Percentiles rank a stretch among this genome's conserved stretches.
Conservation (phyloP, 345 rosid species). For the Pseudoturritis turrita region DNA sequence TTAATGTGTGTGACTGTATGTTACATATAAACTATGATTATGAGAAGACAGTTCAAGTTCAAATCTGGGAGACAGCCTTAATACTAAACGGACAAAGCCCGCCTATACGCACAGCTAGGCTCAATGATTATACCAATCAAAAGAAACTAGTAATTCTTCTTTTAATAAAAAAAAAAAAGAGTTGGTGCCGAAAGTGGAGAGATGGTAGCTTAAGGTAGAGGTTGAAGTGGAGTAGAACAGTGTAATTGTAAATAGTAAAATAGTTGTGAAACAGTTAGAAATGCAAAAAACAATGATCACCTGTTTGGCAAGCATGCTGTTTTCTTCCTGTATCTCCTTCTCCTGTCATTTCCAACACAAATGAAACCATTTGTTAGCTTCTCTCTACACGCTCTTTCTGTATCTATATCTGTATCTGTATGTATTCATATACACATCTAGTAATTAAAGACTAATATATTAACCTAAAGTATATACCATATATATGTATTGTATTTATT, state of each 20-base stretch:
- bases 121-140: constrained; percentile 25
- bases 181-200: constrained; percentile 28
- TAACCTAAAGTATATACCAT: too few species aligned
- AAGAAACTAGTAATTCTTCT: neutral
- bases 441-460: too few species aligned
- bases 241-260: constrained; percentile 4
- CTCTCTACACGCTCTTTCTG: neutral
- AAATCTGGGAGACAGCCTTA: constrained; percentile 30
- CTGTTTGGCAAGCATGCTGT: constrained; percentile 63
- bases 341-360: constrained; percentile 44
- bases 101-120: constrained; percentile 13
- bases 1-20: neutral
- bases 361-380: neutral
- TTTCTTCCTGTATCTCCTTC: constrained; percentile 60
- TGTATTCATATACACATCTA: neutral
- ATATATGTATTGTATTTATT: neutral
- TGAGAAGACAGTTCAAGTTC: constrained; percentile 15
- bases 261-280: constrained; percentile 15
- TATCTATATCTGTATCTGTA: neutral
- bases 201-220: constrained; percentile 15
- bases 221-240: constrained; percentile 26
- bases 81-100: constrained; percentile 31
- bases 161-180: neutral
- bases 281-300: constrained; percentile 32
- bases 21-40: constrained; percentile 1